Conservation (phyloP, 169 alveolate species). For the Plasmodium inui region DNA sequence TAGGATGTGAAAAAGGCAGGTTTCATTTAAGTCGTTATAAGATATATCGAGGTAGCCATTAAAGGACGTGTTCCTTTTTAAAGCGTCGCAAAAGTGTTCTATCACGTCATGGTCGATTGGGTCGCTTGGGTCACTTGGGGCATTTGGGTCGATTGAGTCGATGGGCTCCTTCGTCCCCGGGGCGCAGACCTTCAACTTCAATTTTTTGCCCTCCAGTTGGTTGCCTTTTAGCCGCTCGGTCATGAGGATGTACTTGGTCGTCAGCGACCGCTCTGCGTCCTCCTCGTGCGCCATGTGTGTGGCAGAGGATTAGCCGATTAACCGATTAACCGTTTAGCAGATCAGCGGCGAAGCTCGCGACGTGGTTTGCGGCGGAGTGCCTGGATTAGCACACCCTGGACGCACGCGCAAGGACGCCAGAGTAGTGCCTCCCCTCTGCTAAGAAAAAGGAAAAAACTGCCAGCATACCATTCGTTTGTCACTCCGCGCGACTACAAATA, state of each 20-base stretch:
- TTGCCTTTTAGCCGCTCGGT: conserved; percentile 16
- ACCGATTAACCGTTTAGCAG: not conserved
- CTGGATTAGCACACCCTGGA: not conserved
- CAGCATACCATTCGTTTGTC: not conserved
- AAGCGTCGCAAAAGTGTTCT: conserved; percentile 48
- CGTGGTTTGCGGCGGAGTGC: not conserved
- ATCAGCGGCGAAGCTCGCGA: not conserved
- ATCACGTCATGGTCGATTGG: conserved; percentile 46
- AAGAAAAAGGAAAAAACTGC: not conserved
- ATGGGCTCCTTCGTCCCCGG: conserved; percentile 6
- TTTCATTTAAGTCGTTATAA: conserved; percentile 46
- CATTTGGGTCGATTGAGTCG: conserved; percentile 35
- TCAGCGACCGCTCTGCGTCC: conserved; percentile 3
- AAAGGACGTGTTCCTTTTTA: conserved; percentile 39
- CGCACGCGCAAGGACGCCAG: not conserved
- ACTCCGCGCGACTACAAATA: not conserved
- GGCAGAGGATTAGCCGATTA: not conserved
- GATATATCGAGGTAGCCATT: conserved; percentile 39
- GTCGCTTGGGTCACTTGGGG: not conserved
- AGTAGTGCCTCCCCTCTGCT: not conserved
- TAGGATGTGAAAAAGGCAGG: conserved; percentile 20
- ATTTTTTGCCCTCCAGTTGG: not conserved
- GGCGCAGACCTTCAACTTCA: conserved; percentile 12
- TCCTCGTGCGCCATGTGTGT: not conserved
- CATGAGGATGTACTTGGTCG: conserved; percentile 4